A percentile compares a stretch with the other conserved stretches of the same genome.
phyloP scores from a whole-genome alignment of 441 rosid genomes.

The Aquilaria agallochum region DNA sequence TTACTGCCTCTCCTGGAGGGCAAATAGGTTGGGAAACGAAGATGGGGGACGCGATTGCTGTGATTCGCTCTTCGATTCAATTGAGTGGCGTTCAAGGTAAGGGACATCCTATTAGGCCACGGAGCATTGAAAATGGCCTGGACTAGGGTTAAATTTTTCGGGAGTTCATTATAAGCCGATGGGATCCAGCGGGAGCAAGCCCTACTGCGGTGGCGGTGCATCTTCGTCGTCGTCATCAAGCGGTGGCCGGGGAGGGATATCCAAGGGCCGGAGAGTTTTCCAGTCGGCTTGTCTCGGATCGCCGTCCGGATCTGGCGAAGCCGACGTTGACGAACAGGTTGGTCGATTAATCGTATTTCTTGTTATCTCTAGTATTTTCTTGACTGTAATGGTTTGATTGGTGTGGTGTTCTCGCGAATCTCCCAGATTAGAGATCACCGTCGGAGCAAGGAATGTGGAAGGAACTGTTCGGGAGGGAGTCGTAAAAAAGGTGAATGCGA shows the following conservation, averaged over 20 bases:
- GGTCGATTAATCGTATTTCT: constrained; percentile 1
- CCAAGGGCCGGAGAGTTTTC: constrained; percentile 44
- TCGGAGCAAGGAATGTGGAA: constrained; percentile 28
- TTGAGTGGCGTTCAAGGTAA: constrained; percentile 13
- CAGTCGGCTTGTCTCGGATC: constrained; percentile 71
- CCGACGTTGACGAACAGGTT: constrained; percentile 35
- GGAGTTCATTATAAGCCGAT: constrained; percentile 24
- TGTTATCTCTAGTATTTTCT: not conserved
- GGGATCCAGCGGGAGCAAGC: constrained; percentile 91
- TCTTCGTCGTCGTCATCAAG: constrained; percentile 24
- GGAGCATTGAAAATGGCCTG: constrained; percentile 23
- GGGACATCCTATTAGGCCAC: not conserved
- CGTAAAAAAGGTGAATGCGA: constrained; percentile 18
- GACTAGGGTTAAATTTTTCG: constrained; percentile 7
- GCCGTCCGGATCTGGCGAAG: constrained; percentile 55
- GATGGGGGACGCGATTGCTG: constrained; percentile 1
- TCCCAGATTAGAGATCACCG: not conserved
- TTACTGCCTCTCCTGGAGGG: constrained; percentile 11
- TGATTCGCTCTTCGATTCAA: constrained; percentile 4
- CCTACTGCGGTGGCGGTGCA: constrained; percentile 18
- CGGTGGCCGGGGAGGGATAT: constrained; percentile 45
- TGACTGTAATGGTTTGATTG: not conserved
- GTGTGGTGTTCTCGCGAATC: not conserved
- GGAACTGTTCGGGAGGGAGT: constrained; percentile 28
- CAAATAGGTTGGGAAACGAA: not conserved